A percentile compares a stretch with the other conserved stretches of the same genome.
These are phyloP conservation scores for Pulchroboletus neoregius DNA, from an alignment of 1,284 basidiomycete genomes.

Conservation along the genomic window DNA sequence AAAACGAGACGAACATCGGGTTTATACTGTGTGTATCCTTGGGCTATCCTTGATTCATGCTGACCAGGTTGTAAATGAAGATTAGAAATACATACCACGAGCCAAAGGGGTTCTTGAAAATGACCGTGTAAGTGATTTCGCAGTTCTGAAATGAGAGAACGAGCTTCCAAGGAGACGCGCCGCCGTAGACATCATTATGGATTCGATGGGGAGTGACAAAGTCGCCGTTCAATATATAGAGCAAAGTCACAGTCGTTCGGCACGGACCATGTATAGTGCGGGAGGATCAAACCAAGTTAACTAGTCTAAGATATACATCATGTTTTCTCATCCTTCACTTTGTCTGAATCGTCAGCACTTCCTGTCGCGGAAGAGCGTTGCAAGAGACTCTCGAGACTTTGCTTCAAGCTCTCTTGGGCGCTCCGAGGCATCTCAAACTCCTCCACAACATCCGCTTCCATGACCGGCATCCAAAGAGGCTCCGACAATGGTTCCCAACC, in stretches of 20 bases:
- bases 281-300: background rate
- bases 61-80: background rate
- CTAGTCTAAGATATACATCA: constrained; percentile 6
- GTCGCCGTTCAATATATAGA: background rate
- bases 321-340: background rate
- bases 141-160: constrained; percentile 8
- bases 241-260: constrained; percentile 7
- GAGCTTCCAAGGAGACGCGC: constrained; percentile 8
- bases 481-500: constrained; percentile 30
- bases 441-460: background rate
- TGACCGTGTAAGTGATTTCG: constrained; percentile 13
- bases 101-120: constrained; percentile 20
- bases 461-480: constrained; percentile 2
- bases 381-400: constrained; percentile 25
- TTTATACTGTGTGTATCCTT: constrained; percentile 22
- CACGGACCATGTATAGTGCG: constrained; percentile 18
- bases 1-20: constrained; percentile 30
- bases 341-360: background rate
- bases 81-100: constrained; percentile 16
- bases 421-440: constrained; percentile 6
- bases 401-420: constrained; percentile 20
- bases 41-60: constrained; percentile 15
- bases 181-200: constrained; percentile 5
- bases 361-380: constrained; percentile 8
- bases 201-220: background rate